phyloP scores from a whole-genome alignment of 805 yeast species.

The Zygosaccharomyces gambellarensis region DNA sequence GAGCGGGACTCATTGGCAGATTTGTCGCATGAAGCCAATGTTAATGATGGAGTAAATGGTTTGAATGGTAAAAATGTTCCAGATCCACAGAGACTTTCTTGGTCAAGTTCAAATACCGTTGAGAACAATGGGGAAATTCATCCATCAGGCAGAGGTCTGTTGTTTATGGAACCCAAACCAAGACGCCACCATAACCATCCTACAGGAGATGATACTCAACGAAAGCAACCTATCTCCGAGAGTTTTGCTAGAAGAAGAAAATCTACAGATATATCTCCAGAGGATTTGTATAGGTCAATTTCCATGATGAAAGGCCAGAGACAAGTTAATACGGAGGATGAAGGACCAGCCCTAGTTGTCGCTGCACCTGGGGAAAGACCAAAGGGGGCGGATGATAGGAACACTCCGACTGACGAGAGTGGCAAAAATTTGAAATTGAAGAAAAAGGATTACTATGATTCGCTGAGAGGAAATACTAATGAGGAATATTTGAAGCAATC shows the following conservation, averaged over 20 bases:
- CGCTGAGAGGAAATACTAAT: background rate
- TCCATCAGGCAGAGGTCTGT: conserved; percentile 9
- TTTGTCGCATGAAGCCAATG: conserved; percentile 22
- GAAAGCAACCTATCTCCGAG: conserved; percentile 20
- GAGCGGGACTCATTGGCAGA: conserved; percentile 17
- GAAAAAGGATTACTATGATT: background rate
- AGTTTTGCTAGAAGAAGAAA: conserved; percentile 33
- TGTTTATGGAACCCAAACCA: conserved; percentile 9
- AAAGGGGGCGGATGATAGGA: background rate
- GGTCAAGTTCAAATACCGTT: conserved; percentile 14
- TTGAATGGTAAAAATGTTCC: background rate
- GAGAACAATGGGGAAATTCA: conserved; percentile 6
- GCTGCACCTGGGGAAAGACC: conserved; percentile 50
- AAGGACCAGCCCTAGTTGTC: conserved; percentile 75
- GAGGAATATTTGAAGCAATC: background rate
- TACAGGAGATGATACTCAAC: conserved; percentile 5
- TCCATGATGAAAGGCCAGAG: conserved; percentile 65
- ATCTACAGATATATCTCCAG: conserved; percentile 59
- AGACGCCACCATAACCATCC: background rate
- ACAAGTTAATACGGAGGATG: conserved; percentile 42
- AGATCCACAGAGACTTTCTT: conserved; percentile 10
- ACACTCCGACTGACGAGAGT: background rate
- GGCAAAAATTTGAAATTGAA: background rate
- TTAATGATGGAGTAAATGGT: background rate
- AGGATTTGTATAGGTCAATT: conserved; percentile 79